Percentiles rank a stretch among this genome's conserved stretches.
Evolutionary conservation across 2,329 filamentous ascomycete genomes (phyloP).

Genomic region (Periconia macrospinosa): DNA sequence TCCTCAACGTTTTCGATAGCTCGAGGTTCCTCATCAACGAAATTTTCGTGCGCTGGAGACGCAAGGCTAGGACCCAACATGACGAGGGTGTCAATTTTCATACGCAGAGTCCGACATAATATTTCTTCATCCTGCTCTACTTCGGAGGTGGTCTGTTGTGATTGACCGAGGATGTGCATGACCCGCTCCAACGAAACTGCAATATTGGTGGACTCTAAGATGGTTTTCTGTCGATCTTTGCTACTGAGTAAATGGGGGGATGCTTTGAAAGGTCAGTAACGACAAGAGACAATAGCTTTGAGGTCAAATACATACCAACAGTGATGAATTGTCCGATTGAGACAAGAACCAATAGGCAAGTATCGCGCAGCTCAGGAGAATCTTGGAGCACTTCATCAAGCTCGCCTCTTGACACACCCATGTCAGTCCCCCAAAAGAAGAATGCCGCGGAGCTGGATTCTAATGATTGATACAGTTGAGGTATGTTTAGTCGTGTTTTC

Average conservation of each 20-base stretch:
- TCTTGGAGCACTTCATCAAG: conserved; percentile 4
- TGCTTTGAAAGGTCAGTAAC: not conserved
- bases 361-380: conserved; percentile 3
- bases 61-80: conserved; percentile 5
- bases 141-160: not conserved
- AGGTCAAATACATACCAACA: not conserved
- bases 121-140: not conserved
- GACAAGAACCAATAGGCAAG: conserved; percentile 1
- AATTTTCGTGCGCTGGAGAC: conserved; percentile 2
- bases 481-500: not conserved
- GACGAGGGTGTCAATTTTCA: conserved; percentile 7
- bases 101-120: not conserved
- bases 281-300: not conserved
- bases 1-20: not conserved
- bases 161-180: too few species aligned
- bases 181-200: too few species aligned
- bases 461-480: not conserved
- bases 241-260: not conserved
- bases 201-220: not conserved
- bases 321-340: conserved; percentile 1
- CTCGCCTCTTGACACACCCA: conserved; percentile 2
- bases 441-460: conserved; percentile 4
- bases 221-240: not conserved
- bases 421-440: conserved; percentile 5
- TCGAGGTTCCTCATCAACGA: conserved; percentile 6